Evolutionary conservation across 2,329 filamentous ascomycete genomes (phyloP).

Genomic region (Pseudocercospora cruenta): DNA sequence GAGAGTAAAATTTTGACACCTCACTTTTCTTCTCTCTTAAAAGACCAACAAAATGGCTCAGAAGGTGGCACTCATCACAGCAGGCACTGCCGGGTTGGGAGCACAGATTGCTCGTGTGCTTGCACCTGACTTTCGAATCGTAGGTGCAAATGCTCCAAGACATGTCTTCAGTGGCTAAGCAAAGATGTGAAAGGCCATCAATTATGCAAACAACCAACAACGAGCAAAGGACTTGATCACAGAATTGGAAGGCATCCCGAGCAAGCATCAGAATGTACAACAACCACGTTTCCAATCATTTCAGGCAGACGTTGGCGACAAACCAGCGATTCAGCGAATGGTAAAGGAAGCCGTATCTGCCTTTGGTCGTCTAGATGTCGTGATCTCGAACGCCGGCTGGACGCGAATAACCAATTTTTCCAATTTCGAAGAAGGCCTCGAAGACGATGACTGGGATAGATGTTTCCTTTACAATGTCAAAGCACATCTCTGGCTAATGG

Average conservation of each 20-base stretch:
- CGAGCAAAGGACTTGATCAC: slow-evolving; percentile 46
- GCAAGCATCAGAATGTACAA: slow-evolving; percentile 20
- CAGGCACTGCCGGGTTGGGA: slow-evolving; percentile 54
- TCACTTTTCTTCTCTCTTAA: not conserved
- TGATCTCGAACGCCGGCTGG: slow-evolving; percentile 48
- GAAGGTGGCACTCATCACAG: slow-evolving; percentile 53
- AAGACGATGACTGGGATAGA: slow-evolving; percentile 44
- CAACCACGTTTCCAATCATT: slow-evolving; percentile 31
- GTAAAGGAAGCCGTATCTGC: slow-evolving; percentile 40
- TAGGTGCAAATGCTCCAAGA: slow-evolving; percentile 31
- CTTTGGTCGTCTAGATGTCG: slow-evolving; percentile 44
- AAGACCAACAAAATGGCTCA: slow-evolving; percentile 30
- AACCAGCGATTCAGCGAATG: slow-evolving; percentile 38
- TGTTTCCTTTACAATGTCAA: slow-evolving; percentile 63
- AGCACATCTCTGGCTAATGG: slow-evolving; percentile 62
- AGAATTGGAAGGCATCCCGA: slow-evolving; percentile 46
- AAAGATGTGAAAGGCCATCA: slow-evolving; percentile 45
- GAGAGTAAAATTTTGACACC: not conserved
- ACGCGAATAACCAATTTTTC: slow-evolving; percentile 39
- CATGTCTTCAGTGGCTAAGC: not conserved
- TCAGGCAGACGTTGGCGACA: slow-evolving; percentile 34
- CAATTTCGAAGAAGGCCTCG: slow-evolving; percentile 42
- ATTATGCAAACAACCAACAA: slow-evolving; percentile 51
- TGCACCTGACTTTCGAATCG: slow-evolving; percentile 52
- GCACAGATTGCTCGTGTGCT: slow-evolving; percentile 52